Conservation (phyloP, 768 basidiomycete species). For the Phlebiopsis flavidoalba region DNA sequence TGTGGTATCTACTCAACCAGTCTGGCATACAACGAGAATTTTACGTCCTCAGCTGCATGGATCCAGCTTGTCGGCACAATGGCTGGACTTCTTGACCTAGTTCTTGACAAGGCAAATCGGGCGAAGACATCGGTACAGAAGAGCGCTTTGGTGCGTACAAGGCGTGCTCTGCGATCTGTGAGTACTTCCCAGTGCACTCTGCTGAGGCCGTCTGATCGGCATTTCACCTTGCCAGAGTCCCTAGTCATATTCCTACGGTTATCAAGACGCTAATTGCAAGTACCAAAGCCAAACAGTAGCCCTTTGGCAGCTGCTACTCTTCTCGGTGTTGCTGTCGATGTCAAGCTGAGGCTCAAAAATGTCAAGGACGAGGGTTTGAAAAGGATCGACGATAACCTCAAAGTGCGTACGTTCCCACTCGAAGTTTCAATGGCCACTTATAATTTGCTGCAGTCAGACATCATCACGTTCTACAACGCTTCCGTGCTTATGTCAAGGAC, state of each 20-base stretch:
- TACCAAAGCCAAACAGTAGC: slow-evolving; percentile 43
- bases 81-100: slow-evolving; percentile 53
- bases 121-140: slow-evolving; percentile 57
- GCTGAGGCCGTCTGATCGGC: background rate
- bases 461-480: slow-evolving; percentile 55
- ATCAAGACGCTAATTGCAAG: slow-evolving; percentile 49
- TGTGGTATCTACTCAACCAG: slow-evolving; percentile 57
- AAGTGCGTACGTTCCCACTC: slow-evolving; percentile 27
- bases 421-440: background rate
- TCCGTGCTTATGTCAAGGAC: slow-evolving; percentile 66
- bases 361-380: slow-evolving; percentile 38
- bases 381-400: slow-evolving; percentile 40
- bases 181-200: slow-evolving; percentile 10
- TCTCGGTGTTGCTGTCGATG: slow-evolving; percentile 65
- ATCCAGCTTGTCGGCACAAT: slow-evolving; percentile 48
- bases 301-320: slow-evolving; percentile 43
- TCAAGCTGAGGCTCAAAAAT: slow-evolving; percentile 62
- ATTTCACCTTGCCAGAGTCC: slow-evolving; percentile 24
- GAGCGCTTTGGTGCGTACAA: slow-evolving; percentile 52
- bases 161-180: slow-evolving; percentile 67
- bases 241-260: slow-evolving; percentile 39
- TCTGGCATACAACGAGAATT: slow-evolving; percentile 37
- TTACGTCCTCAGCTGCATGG: slow-evolving; percentile 46
- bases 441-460: slow-evolving; percentile 37
- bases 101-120: slow-evolving; percentile 45